A percentile compares a stretch with the other conserved stretches of the same genome.
Conservation (phyloP, 78 protist genomes). For the Capsaspora owczarzaki region DNA sequence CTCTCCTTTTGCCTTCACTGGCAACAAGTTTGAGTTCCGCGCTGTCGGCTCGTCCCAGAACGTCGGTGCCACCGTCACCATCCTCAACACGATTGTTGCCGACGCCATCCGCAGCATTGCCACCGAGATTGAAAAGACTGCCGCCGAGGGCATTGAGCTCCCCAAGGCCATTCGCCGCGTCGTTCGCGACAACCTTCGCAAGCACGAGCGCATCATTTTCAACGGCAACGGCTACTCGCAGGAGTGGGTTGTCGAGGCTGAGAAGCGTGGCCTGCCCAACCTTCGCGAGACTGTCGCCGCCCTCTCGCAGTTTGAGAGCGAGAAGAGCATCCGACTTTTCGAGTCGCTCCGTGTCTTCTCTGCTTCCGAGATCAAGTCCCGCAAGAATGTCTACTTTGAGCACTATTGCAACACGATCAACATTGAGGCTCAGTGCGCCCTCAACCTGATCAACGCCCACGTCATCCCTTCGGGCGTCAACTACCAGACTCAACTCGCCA, state of each 20-base stretch:
- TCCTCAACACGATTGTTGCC: constrained; percentile 53
- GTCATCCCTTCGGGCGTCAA: constrained; percentile 44
- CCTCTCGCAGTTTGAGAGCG: constrained; percentile 15
- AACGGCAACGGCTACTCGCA: constrained; percentile 80
- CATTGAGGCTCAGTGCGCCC: constrained; percentile 64
- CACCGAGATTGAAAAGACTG: constrained; percentile 21
- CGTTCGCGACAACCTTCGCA: constrained; percentile 44
- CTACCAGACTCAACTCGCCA: constrained; percentile 33
- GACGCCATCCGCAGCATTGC: constrained; percentile 42
- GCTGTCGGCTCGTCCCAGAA: constrained; percentile 79
- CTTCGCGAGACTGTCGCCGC: constrained; percentile 56
- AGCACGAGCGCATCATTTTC: constrained; percentile 61
- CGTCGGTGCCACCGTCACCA: constrained; percentile 36
- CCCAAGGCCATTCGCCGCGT: constrained; percentile 9
- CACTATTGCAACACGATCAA: constrained; percentile 44
- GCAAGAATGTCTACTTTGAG: constrained; percentile 39
- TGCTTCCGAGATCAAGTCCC: constrained; percentile 46
- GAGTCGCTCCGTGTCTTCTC: constrained; percentile 34
- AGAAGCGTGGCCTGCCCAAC: constrained; percentile 56
- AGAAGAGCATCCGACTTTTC: constrained; percentile 73
- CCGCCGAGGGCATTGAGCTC: constrained; percentile 20
- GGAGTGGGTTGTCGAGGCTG: constrained; percentile 64
- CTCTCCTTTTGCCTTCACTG: constrained; percentile 87
- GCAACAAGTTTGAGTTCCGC: constrained; percentile 82
- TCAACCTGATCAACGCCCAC: constrained; percentile 48